These are phyloP conservation scores for Elaeis guineensis DNA, from an alignment of 176 grass and related monocot species.

Conservation along the genomic window DNA sequence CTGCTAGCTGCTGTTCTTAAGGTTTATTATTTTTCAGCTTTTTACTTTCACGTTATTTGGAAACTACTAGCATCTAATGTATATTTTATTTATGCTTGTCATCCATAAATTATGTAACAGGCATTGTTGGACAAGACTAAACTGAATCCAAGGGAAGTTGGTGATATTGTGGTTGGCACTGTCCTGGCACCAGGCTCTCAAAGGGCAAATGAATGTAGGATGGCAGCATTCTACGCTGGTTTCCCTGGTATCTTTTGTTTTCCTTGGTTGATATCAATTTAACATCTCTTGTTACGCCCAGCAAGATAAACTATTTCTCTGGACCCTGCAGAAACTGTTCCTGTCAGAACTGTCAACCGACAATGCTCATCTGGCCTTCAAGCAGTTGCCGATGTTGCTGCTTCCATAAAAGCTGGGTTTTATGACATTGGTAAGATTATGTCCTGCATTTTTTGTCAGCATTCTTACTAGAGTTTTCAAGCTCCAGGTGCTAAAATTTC, in stretches of 20 bases:
- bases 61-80: neutral
- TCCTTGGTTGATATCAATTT: neutral
- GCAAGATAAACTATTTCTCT: conserved; percentile 2
- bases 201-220: conserved; percentile 87
- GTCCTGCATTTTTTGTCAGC: neutral
- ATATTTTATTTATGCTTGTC: neutral
- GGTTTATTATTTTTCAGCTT: conserved; percentile 20
- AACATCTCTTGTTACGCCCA: neutral
- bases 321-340: conserved; percentile 56
- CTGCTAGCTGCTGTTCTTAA: conserved; percentile 86
- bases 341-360: conserved; percentile 86
- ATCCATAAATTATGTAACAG: conserved; percentile 10
- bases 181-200: conserved; percentile 76
- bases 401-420: conserved; percentile 88
- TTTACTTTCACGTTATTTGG: neutral
- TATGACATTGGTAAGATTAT: conserved; percentile 73
- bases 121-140: conserved; percentile 77
- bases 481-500: neutral
- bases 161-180: conserved; percentile 83
- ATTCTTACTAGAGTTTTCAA: neutral
- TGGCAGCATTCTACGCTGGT: conserved; percentile 88
- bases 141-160: conserved; percentile 66
- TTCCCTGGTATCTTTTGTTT: conserved; percentile 53
- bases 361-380: conserved; percentile 95
- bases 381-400: conserved; percentile 81